Conservation (phyloP, 345 rosid species). For the Corymbia maculata region DNA sequence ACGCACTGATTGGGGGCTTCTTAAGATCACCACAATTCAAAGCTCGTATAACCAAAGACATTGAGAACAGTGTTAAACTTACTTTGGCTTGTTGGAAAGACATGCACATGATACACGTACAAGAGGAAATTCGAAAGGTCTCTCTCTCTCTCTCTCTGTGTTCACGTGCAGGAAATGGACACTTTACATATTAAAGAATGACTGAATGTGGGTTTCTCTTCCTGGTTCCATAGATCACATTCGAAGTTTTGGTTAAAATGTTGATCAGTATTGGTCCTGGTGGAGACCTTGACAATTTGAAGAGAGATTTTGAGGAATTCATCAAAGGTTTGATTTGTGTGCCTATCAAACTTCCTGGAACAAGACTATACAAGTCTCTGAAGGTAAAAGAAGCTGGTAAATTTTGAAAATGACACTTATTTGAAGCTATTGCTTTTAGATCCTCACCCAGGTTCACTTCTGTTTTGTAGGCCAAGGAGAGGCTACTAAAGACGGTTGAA, state of each 20-base stretch:
- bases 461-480: slow-evolving; percentile 67
- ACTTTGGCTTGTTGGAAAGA: slow-evolving; percentile 56
- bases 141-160: not conserved
- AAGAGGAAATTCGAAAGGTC: slow-evolving; percentile 75
- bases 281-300: slow-evolving; percentile 53
- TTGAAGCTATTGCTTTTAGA: not conserved
- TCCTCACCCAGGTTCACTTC: not conserved
- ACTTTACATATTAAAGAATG: not conserved
- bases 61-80: slow-evolving; percentile 39
- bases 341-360: slow-evolving; percentile 87
- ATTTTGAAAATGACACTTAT: not conserved
- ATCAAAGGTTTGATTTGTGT: slow-evolving; percentile 89
- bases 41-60: slow-evolving; percentile 45
- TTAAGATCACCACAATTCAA: slow-evolving; percentile 76
- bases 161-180: not conserved
- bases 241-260: slow-evolving; percentile 59
- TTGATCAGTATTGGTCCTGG: slow-evolving; percentile 65
- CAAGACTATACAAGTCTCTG: slow-evolving; percentile 69
- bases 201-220: not conserved
- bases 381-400: slow-evolving; percentile 31
- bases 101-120: slow-evolving; percentile 36
- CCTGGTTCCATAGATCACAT: slow-evolving; percentile 48
- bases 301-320: slow-evolving; percentile 70
- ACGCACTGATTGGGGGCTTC: slow-evolving; percentile 65
- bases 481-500: slow-evolving; percentile 46